Percentiles rank a stretch among this genome's conserved stretches.
These are phyloP conservation scores for Tephrocybe sp. DNA, from an alignment of 768 basidiomycete species.

Conservation along the genomic window DNA sequence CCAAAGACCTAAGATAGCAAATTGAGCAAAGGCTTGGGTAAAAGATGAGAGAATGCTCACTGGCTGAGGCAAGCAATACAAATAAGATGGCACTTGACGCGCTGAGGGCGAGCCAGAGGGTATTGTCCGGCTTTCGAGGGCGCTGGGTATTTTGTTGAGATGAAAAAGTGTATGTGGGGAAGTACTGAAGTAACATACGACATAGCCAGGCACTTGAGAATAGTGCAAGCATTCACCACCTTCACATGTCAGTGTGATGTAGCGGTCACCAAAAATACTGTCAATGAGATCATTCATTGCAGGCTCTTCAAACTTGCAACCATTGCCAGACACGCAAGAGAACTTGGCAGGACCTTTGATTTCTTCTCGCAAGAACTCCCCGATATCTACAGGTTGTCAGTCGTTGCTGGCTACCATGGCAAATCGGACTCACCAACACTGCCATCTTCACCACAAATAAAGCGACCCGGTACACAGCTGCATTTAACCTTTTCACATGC, in stretches of 20 bases:
- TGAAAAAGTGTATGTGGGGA: not conserved
- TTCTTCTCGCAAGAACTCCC: conserved; percentile 85
- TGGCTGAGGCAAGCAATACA: conserved; percentile 63
- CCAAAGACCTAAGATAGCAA: conserved; percentile 62
- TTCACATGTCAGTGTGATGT: conserved; percentile 83
- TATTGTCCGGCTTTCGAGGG: conserved; percentile 83
- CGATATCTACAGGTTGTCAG: conserved; percentile 64
- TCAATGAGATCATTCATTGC: conserved; percentile 96
- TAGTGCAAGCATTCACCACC: conserved; percentile 94
- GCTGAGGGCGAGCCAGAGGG: conserved; percentile 79
- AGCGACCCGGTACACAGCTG: conserved; percentile 88
- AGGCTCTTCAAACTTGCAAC: conserved; percentile 91
- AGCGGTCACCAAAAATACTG: conserved; percentile 88
- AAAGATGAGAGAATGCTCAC: conserved; percentile 31
- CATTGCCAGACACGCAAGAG: conserved; percentile 65
- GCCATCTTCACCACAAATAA: conserved; percentile 94
- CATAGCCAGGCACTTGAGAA: conserved; percentile 92
- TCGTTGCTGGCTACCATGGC: not conserved
- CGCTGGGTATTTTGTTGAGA: conserved; percentile 35
- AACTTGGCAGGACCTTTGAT: conserved; percentile 92
- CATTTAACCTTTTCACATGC: conserved; percentile 83
- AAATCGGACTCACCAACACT: conserved; percentile 72
- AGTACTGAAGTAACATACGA: conserved; percentile 53
- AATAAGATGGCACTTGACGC: conserved; percentile 74
- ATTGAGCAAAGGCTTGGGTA: not conserved